phyloP scores from a whole-genome alignment of 768 basidiomycete genomes.

The Inosperma sp. region DNA sequence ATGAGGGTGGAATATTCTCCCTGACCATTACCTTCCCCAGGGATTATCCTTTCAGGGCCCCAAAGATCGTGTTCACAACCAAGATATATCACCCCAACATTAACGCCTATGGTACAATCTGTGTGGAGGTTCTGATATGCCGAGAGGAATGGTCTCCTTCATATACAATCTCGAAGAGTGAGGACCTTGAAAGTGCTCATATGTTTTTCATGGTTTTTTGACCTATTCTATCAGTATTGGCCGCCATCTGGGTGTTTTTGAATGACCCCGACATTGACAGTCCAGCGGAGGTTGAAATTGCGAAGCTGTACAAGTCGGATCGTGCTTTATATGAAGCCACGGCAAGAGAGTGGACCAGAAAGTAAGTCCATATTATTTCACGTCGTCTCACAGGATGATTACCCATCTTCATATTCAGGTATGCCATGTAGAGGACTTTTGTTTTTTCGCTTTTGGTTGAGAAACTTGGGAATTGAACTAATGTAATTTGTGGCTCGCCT shows the following conservation, averaged over 20 bases:
- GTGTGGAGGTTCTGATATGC: constrained; percentile 95
- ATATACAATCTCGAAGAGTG: constrained; percentile 97
- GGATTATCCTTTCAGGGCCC: constrained; percentile 99
- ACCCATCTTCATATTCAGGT: no score
- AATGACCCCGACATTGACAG: constrained; percentile 99
- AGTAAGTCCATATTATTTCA: no score
- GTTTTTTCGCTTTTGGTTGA: no score
- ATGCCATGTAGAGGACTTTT: no score
- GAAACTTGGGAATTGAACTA: no score
- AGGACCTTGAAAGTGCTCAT: constrained; percentile 18
- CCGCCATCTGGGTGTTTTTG: constrained; percentile 99
- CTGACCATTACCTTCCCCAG: constrained; percentile 89
- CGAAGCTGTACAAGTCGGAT: constrained; percentile 99
- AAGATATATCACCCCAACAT: constrained; percentile 99
- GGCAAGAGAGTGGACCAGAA: constrained; percentile 99
- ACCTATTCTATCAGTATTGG: constrained; percentile 57
- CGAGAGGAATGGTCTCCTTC: constrained; percentile 99
- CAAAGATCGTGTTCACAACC: constrained; percentile 99
- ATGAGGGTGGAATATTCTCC: constrained; percentile 99
- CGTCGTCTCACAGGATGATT: no score
- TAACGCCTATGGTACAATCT: constrained; percentile 99
- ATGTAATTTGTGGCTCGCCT: no score
- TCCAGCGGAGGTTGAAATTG: constrained; percentile 97
- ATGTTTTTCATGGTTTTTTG: constrained; percentile 2
- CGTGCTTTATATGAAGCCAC: constrained; percentile 95